Base-by-base conservation (phyloP, 805 yeast genomes). In the Candida sphagnicola region DNA sequence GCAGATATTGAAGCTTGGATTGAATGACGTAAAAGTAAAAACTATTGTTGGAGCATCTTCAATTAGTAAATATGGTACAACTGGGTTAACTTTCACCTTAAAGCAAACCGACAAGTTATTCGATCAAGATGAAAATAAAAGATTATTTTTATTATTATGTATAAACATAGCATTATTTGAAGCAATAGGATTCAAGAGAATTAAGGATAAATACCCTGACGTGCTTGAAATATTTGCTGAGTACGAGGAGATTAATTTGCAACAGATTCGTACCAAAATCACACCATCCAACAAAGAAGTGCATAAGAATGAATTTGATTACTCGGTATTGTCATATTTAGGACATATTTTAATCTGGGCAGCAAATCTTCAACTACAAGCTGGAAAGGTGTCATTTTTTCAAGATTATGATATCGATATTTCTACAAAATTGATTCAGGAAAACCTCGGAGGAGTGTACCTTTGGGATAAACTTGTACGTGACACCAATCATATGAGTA, bases 321-420 rank as follows among this genome's bases (percentile, higher is more conserved):
- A 66, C 44, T 50, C 65, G 3, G 66, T 62, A 10, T 54, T 66
- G 25, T 50, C 68, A 3, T 59, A 61, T 47, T 49, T 64, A 28
- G 72, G 72, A 4, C 61, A 62, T 45, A 61, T 65, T 18, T 43
- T 66, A 19, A 53, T 66, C 15, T 66, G 72, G 72, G 64, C 62
- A 5, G 43, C 43, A 10, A 52, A 57, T 40, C 56, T 51, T 35
- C 64, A 61, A 34, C 42, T 45, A 12, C 34, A 34, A 30, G 43
- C 38, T 6, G 37, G 46, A 6, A 34, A 38, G 2, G 36, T 40
- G 5, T 6, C 37, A 12, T 51, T 49, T 32, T 41, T 42, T 12
- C 50, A 50, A 17, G 47, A 46, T 33, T 59, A 42, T 32, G 52
- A 46, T 19, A 32, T 59, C n/a, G 44, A 44, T 4, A 31, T 59